phyloP scores from a whole-genome alignment of 805 yeast species.

The Scheffersomyces stipitis region DNA sequence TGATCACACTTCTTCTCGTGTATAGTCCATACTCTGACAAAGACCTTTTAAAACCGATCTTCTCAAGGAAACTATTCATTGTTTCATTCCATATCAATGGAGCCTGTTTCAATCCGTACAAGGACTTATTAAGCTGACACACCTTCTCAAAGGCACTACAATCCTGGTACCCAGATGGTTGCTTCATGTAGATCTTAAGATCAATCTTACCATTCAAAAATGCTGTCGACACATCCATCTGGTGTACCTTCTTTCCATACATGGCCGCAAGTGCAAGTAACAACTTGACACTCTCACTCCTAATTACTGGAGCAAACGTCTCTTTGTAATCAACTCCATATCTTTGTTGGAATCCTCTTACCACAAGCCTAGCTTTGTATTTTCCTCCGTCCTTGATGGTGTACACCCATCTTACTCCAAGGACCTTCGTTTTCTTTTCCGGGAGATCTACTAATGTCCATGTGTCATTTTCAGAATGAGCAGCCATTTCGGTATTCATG shows the following conservation, averaged over 20 bases:
- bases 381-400: background rate
- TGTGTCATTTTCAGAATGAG: background rate
- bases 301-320: background rate
- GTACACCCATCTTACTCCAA: background rate
- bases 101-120: background rate
- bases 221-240: background rate
- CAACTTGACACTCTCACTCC: background rate
- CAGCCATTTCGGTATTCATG: background rate
- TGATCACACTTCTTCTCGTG: background rate
- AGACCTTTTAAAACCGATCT: background rate
- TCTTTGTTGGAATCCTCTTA: background rate
- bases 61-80: background rate
- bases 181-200: background rate
- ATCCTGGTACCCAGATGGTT: background rate
- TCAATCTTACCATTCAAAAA: background rate
- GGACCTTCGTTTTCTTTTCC: too few species aligned
- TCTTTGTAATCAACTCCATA: background rate
- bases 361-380: background rate
- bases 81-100: background rate
- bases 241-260: background rate
- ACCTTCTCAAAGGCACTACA: background rate
- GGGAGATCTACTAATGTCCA: background rate
- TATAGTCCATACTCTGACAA: background rate
- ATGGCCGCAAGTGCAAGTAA: background rate
- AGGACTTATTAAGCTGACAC: background rate